Evolutionary conservation across 2,329 filamentous ascomycete species (phyloP), one percentile per base, ranked within the genome.

Genomic region (Tolypocladium pustulatum): DNA sequence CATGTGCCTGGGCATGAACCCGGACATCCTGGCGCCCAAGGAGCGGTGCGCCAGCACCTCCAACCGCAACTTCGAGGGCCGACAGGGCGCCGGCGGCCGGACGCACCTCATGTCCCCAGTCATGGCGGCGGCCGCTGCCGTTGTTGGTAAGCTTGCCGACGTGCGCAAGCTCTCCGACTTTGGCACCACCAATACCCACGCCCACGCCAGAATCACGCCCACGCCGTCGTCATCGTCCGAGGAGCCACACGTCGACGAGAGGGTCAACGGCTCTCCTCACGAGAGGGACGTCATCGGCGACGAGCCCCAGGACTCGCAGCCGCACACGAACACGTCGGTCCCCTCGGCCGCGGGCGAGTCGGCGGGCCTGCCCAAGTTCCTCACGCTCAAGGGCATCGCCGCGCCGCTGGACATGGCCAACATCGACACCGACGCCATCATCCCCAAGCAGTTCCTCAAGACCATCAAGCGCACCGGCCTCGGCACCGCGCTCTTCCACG

Each of bases 1-100:
- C 62, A 99, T 99, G 94, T 97, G 94, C 72, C 82, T 99, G 58
- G 94, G 94, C 72, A 99, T 99, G 93, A 99, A 99, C 79, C 93
- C 94, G 0, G 94, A 99, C 72, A 97, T 99, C 63, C 83, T 97
- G 54, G 86, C 91, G 2, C 92, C 94, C 57, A 84, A 88, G 72
- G 94, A 99, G 77, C 87, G 94, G 68, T 97, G 94, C 72, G 94
- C 94, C 49, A 93, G 88, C 70, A 97, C 94, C 55, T 95, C 90
- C 62, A 97, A 97, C 78, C 89, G 94, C 67, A 97, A 97, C 76
- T 97, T 97, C 66, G 94, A 97, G 73, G 94, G 94, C 62, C 88
- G 94, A 63, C 94, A 99, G 76, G 94, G 94, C 70, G 91, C 93
- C 61, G 86, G 86, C 62, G 90, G 93, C 60, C 85, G 94, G 61